These are phyloP conservation scores for Lactarius pseudohatsudake DNA, from an alignment of 768 basidiomycete species.

Conservation along the genomic window DNA sequence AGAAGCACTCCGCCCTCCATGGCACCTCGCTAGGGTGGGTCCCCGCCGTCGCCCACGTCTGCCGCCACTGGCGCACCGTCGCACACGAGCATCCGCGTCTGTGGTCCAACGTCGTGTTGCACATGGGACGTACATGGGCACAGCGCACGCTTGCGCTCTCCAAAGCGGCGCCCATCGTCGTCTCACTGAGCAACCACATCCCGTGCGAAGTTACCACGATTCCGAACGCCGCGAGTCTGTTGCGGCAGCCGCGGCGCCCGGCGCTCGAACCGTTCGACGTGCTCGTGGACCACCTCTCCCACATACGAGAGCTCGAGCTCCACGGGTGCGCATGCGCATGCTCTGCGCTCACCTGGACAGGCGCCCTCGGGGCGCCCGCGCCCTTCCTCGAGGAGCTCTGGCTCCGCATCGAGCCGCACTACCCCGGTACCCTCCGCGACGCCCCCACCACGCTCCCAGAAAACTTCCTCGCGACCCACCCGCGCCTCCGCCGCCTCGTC, in stretches of 20 bases:
- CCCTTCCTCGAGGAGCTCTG: conserved; percentile 16
- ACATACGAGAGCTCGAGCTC: conserved; percentile 19
- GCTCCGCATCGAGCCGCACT: conserved; percentile 10
- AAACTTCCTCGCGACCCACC: conserved; percentile 19
- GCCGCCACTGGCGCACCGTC: conserved; percentile 21
- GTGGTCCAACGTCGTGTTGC: conserved; percentile 13
- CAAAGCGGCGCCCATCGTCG: conserved; percentile 14
- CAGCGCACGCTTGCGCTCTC: conserved; percentile 18
- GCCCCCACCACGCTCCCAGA: neutral
- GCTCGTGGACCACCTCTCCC: conserved; percentile 19
- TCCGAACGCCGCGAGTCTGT: neutral
- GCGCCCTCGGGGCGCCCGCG: conserved; percentile 9
- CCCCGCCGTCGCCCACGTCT: conserved; percentile 20
- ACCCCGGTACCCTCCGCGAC: conserved; percentile 3
- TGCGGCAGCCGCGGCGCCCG: neutral
- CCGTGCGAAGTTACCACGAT: conserved; percentile 9
- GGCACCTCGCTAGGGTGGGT: conserved; percentile 16
- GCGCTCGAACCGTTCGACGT: conserved; percentile 14
- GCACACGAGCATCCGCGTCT: conserved; percentile 19
- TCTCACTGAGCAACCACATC: conserved; percentile 1
- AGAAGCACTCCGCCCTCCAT: neutral
- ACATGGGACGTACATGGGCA: conserved; percentile 16
- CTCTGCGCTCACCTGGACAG: neutral
- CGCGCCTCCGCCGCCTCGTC: conserved; percentile 15
- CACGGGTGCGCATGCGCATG: conserved; percentile 9